phyloP scores from a whole-genome alignment of 208 protist genomes.

The Phytomonas sp. region DNA sequence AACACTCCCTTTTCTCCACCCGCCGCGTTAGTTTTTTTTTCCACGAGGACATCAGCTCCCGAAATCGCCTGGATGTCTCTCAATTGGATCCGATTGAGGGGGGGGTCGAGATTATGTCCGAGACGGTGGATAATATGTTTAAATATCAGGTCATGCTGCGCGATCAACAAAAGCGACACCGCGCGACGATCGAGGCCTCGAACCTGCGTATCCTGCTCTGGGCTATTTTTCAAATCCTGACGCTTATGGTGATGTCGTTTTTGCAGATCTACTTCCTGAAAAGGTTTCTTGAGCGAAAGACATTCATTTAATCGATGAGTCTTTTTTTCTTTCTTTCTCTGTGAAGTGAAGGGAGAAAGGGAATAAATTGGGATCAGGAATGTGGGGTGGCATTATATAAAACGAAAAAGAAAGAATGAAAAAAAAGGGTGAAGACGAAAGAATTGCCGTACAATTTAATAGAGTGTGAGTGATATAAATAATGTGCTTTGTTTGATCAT shows the following conservation, averaged over 20 bases:
- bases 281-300: slow-evolving; percentile 70
- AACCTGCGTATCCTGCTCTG: slow-evolving; percentile 58
- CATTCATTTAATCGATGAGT: slow-evolving; percentile 33
- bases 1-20: slow-evolving; percentile 21
- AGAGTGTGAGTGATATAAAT: too few relatives aligned
- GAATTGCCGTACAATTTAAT: too few relatives aligned
- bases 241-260: slow-evolving; percentile 45
- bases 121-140: slow-evolving; percentile 30
- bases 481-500: slow-evolving; percentile 9
- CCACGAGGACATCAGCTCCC: slow-evolving; percentile 22
- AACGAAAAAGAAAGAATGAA: too few relatives aligned
- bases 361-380: too few relatives aligned
- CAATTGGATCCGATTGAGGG: slow-evolving; percentile 70
- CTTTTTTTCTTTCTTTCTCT: too few relatives aligned
- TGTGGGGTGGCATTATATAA: too few relatives aligned
- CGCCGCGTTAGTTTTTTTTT: slow-evolving; percentile 42
- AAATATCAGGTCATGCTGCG: slow-evolving; percentile 42
- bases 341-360: too few relatives aligned
- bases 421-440: too few relatives aligned
- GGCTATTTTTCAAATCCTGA: slow-evolving; percentile 57
- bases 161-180: slow-evolving; percentile 53
- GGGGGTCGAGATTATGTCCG: slow-evolving; percentile 24
- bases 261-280: slow-evolving; percentile 75
- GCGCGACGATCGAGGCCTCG: slow-evolving; percentile 48
- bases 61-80: slow-evolving; percentile 14